Evolutionary conservation across 192 early-diverging fungal species (phyloP), one percentile per base, ranked within the genome.

Genomic region (Coemansia sp.): DNA sequence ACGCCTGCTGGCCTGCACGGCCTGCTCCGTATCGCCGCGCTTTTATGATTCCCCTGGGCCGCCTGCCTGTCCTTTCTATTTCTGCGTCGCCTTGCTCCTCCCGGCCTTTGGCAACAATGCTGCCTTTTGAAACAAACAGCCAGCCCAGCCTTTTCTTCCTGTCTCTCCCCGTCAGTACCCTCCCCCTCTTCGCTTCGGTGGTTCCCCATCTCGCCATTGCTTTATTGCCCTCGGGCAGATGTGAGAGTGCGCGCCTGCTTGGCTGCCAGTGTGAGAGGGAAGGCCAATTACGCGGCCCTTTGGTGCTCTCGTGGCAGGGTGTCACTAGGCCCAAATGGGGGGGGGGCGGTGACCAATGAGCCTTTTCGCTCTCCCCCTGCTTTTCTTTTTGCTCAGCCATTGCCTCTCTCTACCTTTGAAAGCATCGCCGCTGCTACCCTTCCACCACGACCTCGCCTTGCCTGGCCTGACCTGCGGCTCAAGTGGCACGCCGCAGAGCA

Each of bases 251-350:
- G n/a, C n/a, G n/a, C n/a, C n/a, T n/a, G n/a, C n/a, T n/a, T n/a
- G n/a, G n/a, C n/a, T n/a, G 47, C 6, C 18, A 32, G 46, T 19
- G 46, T 47, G 18, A 49, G 45, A 46, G 14, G 34, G 19, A 50
- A 20, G 50, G 50, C 25, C 50, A 52, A 19, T 52, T 27, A 25
- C 18, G 27, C 50, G 57, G 36, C 20, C 14, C 19, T 58, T 58
- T 46, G 4, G 3, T 58, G 23, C 57, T 46, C 42, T 58, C 42
- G 57, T 27, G 42, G 36, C 57, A 58, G 45, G n/a, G 14, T 49
- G 23, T 49, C 23, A 49, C n/a, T 22, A n/a, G 20, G 2, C 19
- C n/a, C 47, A 3, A 46, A 46, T 39, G 36, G 36, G 30, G 30
- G 4, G 3, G 30, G 30, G 30, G 30, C 8, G 30, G 30, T 32